A percentile compares a stretch with the other conserved stretches of the same genome.
Evolutionary conservation across 2,329 filamentous ascomycete species (phyloP).

Genomic region (Talaromyces marneffei): DNA sequence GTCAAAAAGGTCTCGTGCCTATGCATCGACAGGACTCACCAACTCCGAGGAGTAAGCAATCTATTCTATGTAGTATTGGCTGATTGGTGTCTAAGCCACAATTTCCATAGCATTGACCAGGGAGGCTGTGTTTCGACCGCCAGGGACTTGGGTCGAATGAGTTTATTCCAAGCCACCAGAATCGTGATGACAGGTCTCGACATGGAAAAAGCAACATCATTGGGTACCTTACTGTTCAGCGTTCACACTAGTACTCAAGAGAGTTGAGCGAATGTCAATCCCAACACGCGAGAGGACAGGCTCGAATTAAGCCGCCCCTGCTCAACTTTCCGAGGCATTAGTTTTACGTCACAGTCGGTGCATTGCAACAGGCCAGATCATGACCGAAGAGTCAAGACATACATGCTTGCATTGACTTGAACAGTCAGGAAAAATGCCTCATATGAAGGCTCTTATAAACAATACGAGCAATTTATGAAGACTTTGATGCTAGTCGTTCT

Average conservation of each 20-base stretch:
- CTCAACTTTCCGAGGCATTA: background rate
- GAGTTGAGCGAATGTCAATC: background rate
- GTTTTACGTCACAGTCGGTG: background rate
- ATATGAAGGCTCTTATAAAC: background rate
- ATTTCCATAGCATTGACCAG: background rate
- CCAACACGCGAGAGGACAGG: background rate
- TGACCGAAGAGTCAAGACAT: background rate
- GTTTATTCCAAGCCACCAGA: constrained; percentile 1
- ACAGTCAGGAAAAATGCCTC: background rate
- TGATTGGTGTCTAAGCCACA: constrained; percentile 1
- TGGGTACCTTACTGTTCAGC: background rate
- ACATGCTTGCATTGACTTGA: background rate
- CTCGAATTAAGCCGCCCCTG: background rate
- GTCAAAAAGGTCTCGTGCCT: constrained; percentile 8
- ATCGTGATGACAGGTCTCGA: background rate
- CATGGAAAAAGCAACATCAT: background rate
- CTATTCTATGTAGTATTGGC: background rate
- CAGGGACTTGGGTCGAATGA: background rate
- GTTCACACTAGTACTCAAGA: background rate
- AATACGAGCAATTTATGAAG: background rate
- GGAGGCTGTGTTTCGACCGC: background rate
- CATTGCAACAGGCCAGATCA: background rate
- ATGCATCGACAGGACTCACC: background rate
- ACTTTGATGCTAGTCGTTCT: background rate
- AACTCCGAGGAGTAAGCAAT: background rate